A percentile compares a stretch with the other conserved stretches of the same genome.
Conservation (phyloP, 345 rosid species). For the Acer saccharum region DNA sequence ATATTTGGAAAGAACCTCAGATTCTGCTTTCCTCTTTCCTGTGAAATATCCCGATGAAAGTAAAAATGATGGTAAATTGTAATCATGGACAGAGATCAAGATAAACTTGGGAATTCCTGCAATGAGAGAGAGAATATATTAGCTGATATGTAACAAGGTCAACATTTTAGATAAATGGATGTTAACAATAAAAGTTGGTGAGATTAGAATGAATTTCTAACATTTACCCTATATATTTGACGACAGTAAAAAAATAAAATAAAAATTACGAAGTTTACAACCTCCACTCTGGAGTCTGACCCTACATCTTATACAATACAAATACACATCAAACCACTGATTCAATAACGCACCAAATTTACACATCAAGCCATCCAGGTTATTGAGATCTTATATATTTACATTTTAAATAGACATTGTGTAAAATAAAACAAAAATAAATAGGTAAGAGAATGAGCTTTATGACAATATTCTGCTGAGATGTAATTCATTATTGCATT, state of each 20-base stretch:
- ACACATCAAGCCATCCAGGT: neutral
- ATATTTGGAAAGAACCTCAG: conserved; percentile 85
- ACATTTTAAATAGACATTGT: neutral
- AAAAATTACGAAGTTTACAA: neutral
- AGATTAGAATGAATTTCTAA: neutral
- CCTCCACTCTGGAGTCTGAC: neutral
- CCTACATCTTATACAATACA: neutral
- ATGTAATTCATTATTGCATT: conserved; percentile 1
- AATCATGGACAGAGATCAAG: conserved; percentile 85
- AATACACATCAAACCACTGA: neutral
- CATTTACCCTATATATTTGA: neutral
- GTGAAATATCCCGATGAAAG: conserved; percentile 82
- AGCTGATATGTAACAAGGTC: conserved; percentile 3
- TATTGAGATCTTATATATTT: neutral
- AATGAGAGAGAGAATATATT: conserved; percentile 13
- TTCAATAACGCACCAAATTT: neutral
- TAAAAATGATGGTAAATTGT: conserved; percentile 85
- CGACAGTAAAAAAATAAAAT: neutral
- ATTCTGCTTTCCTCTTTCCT: conserved; percentile 85
- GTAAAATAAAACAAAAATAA: neutral
- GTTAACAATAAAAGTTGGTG: neutral
- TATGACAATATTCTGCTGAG: neutral
- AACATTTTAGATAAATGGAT: neutral
- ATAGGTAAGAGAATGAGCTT: neutral
- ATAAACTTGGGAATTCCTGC: conserved; percentile 84